Evolutionary conservation across 23 red algal species (phyloP).

Genomic region (Agarophyton chilense): DNA sequence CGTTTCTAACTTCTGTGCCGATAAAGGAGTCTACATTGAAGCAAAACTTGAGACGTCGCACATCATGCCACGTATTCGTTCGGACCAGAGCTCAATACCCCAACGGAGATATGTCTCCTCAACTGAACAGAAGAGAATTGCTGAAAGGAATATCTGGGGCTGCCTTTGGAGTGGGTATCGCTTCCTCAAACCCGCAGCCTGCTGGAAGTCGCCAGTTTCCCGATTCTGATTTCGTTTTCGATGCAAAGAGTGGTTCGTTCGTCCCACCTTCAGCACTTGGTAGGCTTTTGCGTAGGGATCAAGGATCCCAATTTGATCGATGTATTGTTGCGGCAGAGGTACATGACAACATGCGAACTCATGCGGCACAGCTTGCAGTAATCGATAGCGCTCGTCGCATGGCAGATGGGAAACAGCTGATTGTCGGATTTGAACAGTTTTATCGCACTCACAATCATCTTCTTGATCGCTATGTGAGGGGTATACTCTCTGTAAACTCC

Average conservation of each 20-base stretch:
- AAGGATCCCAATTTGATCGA: constrained; percentile 42
- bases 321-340: constrained; percentile 65
- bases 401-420: constrained; percentile 53
- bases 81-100: not conserved
- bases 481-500: constrained; percentile 45
- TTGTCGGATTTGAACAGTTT: constrained; percentile 92
- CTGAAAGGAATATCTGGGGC: constrained; percentile 15
- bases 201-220: not conserved
- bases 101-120: not conserved
- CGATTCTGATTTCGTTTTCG: constrained; percentile 33
- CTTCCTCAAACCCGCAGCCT: not conserved
- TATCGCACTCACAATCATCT: constrained; percentile 68
- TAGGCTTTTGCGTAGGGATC: constrained; percentile 40
- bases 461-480: constrained; percentile 76
- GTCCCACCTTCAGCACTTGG: constrained; percentile 47
- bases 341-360: constrained; percentile 58
- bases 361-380: constrained; percentile 62
- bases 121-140: not conserved
- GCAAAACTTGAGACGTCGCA: not conserved
- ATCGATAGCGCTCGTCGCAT: constrained; percentile 46
- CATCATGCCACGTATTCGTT: not conserved
- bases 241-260: constrained; percentile 59
- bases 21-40: not conserved
- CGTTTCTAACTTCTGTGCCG: not conserved
- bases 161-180: not conserved